Base-by-base conservation (phyloP, 345 rosid genomes). In the Syzygium aromaticum region DNA sequence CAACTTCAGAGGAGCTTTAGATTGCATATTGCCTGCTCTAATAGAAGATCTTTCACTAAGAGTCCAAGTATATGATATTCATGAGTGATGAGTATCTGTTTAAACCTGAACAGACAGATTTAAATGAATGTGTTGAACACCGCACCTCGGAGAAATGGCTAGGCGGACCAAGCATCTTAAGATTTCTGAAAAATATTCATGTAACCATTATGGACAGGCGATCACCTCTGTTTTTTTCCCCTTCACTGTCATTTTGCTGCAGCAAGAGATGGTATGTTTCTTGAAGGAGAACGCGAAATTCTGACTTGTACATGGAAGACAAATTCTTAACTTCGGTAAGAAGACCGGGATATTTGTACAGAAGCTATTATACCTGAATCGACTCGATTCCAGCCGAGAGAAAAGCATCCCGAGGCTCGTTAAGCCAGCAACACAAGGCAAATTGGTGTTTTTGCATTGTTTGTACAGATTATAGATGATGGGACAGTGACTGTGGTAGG, bases 241-340 rank as follows among this genome's bases (percentile, higher is more conserved):
- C 77, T 43, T 88, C 33, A 17, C 2, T 49, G 8, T 40, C 67
- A 38, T 51, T 82, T 33, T 87, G 59, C 28, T 93, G 95, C 99
- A 97, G 99, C 98, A 97, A 96, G 95, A 92, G 90, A 90, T 94
- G 22, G 96, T 96, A 30, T 87, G 91, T 64, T 94, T 93, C 93
- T 85, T 96, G 96, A 96, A 97, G 94, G 95, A 93, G 77, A 94
- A 92, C 49, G 16, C 92, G 51, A 96, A 94, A 84, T 97, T 97
- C 89, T 94, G 92, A 94, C 38, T 9, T 19, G 49, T 38, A 5
- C 80, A 10, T 38, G 80, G 80, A 33, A 38, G 80, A 33, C 49
- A 40, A 33, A 73, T 38, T 21, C 14, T 73, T 19, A 73, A 38
- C 80, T 73, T 2, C 6, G 14, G 14, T 33, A 19, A 46, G 80